Evolutionary conservation across 352 stramenopile genomes (phyloP), one percentile per base, ranked within the genome.

Genomic region (Phytophthora pinifolia): DNA sequence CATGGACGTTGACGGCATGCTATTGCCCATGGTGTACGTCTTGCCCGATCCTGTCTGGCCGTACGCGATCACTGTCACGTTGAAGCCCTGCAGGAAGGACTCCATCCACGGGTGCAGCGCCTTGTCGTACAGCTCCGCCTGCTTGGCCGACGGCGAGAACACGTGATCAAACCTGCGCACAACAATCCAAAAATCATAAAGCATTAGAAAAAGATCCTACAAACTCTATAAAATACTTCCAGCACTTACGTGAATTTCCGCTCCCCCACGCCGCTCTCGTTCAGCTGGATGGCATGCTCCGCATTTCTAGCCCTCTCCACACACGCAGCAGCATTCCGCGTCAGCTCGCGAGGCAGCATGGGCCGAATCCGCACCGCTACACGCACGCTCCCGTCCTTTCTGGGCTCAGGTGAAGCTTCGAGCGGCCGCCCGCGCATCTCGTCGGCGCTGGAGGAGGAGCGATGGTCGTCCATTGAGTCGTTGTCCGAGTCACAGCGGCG

Each of bases 61-160:
- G 37, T 96, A 96, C 3, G 83, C 86, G 14, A 96, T 87, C 10
- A 95, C 80, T 1, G 86, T 95, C 29, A 92, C 85, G 45, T 95
- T 95, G 62, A 93, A 95, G n/a, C 86, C 86, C 69, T 94, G 83
- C 8, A 95, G 51, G 51, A 95, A 95, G 9, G 83, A 86, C 20
- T 83, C 67, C 66, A 95, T 79, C 56, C 84, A 76, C n/a, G 86
- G 83, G 51, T 89, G 59, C 37, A 95, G 57, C 15, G 79, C 79
- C 49, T 87, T 63, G 13, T 84, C 65, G 29, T 94, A 95, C 34
- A 95, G 45, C 18, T 88, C 82, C 65, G 54, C 66, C 32, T 93
- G 83, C 7, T 66, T 75, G 0, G 77, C 69, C 1, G 71, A 32
- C 37, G 73, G 62, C 1, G 81, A 74, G 47, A 95, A 92, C 1